phyloP scores from a whole-genome alignment of 345 rosid species.

The Ceriops decandra region DNA sequence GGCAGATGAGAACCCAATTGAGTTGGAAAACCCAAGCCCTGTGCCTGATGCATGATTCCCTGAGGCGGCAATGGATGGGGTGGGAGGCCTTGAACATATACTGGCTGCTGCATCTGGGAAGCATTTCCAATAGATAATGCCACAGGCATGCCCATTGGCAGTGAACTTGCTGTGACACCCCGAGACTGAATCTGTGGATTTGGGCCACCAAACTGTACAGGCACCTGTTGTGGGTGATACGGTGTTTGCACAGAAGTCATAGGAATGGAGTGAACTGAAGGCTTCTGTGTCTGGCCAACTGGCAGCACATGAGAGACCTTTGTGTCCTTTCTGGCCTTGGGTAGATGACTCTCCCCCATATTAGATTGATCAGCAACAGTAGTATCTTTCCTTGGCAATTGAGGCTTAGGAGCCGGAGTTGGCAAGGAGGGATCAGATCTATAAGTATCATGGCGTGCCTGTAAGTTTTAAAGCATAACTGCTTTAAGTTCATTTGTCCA shows the following conservation, averaged over 20 bases:
- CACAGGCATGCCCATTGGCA: constrained; percentile 71
- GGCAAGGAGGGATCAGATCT: constrained; percentile 54
- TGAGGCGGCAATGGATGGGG: constrained; percentile 71
- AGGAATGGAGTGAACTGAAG: constrained; percentile 48
- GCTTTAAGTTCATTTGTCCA: background rate
- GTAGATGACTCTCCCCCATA: constrained; percentile 41
- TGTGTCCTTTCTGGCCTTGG: constrained; percentile 50
- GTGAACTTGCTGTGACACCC: constrained; percentile 46
- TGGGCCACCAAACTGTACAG: constrained; percentile 72
- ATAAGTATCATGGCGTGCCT: constrained; percentile 65
- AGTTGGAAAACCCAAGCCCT: constrained; percentile 59
- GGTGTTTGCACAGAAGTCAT: constrained; percentile 65
- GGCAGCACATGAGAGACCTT: constrained; percentile 44
- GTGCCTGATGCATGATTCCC: constrained; percentile 82
- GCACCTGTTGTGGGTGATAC: constrained; percentile 62
- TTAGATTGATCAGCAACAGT: constrained; percentile 38
- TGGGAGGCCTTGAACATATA: constrained; percentile 67
- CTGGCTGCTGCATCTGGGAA: constrained; percentile 61
- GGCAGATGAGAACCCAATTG: constrained; percentile 62
- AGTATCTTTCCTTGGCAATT: constrained; percentile 45
- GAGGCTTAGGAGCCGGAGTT: constrained; percentile 54
- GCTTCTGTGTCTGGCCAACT: constrained; percentile 53
- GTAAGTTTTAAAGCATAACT: constrained; percentile 27
- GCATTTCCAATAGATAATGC: constrained; percentile 63
- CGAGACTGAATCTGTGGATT: constrained; percentile 74